A percentile compares a stretch with the other conserved stretches of the same genome.
phyloP scores from a whole-genome alignment of 2,329 filamentous ascomycete genomes.

The Fusarium bulbicola region DNA sequence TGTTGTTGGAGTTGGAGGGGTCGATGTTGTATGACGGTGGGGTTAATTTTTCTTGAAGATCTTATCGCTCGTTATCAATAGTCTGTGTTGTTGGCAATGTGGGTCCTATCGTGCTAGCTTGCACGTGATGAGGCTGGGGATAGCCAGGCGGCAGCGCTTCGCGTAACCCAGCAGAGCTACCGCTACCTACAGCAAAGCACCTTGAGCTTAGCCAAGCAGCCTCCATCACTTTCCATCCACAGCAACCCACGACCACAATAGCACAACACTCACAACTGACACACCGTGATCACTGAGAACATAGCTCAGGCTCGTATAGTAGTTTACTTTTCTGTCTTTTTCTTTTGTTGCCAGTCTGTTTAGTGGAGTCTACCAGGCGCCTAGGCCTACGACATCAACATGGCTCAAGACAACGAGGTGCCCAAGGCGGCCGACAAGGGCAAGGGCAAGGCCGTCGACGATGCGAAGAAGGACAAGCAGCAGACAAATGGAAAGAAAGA shows the following conservation, averaged over 20 bases:
- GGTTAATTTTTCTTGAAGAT: slow-evolving; percentile 43
- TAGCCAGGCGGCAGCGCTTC: slow-evolving; percentile 56
- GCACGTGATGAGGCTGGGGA: slow-evolving; percentile 48
- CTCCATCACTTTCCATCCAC: slow-evolving; percentile 52
- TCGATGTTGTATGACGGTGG: slow-evolving; percentile 42
- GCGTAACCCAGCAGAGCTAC: slow-evolving; percentile 55
- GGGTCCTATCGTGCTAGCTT: background rate
- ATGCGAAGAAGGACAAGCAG: slow-evolving; percentile 74
- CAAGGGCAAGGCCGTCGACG: slow-evolving; percentile 89
- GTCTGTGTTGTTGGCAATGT: background rate
- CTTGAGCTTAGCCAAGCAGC: slow-evolving; percentile 51
- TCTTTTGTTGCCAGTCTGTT: slow-evolving; percentile 17
- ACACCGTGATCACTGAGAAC: slow-evolving; percentile 12
- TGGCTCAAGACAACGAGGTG: slow-evolving; percentile 95
- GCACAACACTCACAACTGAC: slow-evolving; percentile 28
- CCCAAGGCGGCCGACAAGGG: slow-evolving; percentile 89
- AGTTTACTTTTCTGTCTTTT: slow-evolving; percentile 9
- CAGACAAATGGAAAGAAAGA: slow-evolving; percentile 80
- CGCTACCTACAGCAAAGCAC: slow-evolving; percentile 39
- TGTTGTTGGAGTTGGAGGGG: slow-evolving; percentile 30
- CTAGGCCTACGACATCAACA: slow-evolving; percentile 58
- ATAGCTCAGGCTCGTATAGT: slow-evolving; percentile 8
- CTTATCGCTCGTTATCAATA: slow-evolving; percentile 40
- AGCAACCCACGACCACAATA: slow-evolving; percentile 38
- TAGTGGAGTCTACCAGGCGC: slow-evolving; percentile 41